phyloP scores from a whole-genome alignment of 108 stramenopile genomes.

The Schizochytrium sp. region DNA sequence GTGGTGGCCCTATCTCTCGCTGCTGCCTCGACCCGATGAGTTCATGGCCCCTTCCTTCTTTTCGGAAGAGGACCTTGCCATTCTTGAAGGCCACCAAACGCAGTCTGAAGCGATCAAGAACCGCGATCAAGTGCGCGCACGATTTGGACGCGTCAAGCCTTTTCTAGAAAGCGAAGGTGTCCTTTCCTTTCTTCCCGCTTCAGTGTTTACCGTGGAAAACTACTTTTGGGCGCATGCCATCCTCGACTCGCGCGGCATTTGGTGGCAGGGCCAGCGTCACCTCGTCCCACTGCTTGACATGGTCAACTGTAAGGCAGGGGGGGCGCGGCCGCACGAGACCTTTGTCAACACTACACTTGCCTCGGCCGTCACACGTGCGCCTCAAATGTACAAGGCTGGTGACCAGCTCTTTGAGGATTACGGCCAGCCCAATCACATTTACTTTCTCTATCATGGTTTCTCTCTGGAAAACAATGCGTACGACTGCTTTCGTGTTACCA shows the following conservation, averaged over 20 bases:
- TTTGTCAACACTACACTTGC: neutral
- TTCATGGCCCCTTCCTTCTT: conserved; percentile 41
- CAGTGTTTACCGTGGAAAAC: conserved; percentile 42
- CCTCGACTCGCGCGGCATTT: conserved; percentile 60
- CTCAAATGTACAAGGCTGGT: conserved; percentile 39
- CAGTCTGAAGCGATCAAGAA: neutral
- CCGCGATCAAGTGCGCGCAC: neutral
- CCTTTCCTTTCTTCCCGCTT: neutral
- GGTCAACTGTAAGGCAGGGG: conserved; percentile 44
- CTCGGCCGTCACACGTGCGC: conserved; percentile 47
- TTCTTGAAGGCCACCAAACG: conserved; percentile 16
- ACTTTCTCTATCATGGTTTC: conserved; percentile 65
- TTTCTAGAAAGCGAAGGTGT: neutral
- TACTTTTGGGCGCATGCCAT: conserved; percentile 60
- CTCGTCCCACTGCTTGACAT: conserved; percentile 69
- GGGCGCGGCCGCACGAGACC: conserved; percentile 33
- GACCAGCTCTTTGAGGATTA: conserved; percentile 65
- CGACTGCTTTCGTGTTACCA: conserved; percentile 45
- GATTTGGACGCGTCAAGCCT: neutral
- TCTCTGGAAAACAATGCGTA: conserved; percentile 42
- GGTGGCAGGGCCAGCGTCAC: conserved; percentile 65
- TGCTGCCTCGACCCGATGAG: conserved; percentile 57
- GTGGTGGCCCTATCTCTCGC: conserved; percentile 61
- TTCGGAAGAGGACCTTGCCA: conserved; percentile 34
- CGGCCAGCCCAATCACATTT: conserved; percentile 63